Evolutionary conservation across 257 asterid genomes (phyloP), one percentile per base, ranked within the genome.

Genomic region (Fraxinus quadrangulata): DNA sequence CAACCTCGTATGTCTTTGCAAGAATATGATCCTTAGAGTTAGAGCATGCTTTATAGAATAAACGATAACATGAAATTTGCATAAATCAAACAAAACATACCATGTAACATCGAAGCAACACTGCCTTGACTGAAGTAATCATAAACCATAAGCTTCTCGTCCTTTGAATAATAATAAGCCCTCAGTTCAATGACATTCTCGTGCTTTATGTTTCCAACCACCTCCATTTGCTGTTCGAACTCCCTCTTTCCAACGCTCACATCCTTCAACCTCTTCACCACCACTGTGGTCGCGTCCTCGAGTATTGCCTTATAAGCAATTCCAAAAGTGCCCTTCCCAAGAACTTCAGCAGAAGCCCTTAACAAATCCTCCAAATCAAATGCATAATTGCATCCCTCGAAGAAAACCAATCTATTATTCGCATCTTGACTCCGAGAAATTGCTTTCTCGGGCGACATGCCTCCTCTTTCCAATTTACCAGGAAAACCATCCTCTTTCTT

Each of bases 271-370:
- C 99, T 84, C 87, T 95, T 95, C 80, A 95, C 99, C 66, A 93
- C 99, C 79, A 95, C 97, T 75, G 79, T 87, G 0, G 91, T 89
- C 0, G 96, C 90, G 45, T 95, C 99, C 83, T 93, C 99, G 21
- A 95, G 77, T 70, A 92, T 88, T 2, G 97, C 99, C 89, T 90
- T 90, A 72, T 96, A 96, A 2, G 97, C 89, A 61, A 84, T 93
- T 34, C 99, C 98, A 56, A 88, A 93, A 0, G 97, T 87, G 21
- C 99, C 99, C 85, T 93, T 96, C 31, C 98, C 98, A 82, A 96
- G 69, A 0, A 96, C 98, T 79, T 96, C 99, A 1, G 98, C 99
- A 14, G 99, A 96, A 74, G 99, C 99, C 83, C 97, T 92, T 85
- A 96, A 81, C 78, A 96, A 84, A 80, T 96, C 99, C 84, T 96